These are phyloP conservation scores for Pulveroboletus sp. DNA, from an alignment of 768 basidiomycete genomes.

Conservation along the genomic window DNA sequence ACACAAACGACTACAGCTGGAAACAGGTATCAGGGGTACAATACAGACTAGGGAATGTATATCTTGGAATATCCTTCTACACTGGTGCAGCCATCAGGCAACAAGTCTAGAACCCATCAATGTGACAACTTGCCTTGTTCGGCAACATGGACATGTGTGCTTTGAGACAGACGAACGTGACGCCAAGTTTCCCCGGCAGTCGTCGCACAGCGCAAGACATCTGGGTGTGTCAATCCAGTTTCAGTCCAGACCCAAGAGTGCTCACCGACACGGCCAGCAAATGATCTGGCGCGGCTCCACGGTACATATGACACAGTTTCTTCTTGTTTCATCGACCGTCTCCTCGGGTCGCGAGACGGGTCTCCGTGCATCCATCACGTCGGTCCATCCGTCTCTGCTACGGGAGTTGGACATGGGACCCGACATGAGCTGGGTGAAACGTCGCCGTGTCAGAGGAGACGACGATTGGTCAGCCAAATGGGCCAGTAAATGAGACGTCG, in stretches of 20 bases:
- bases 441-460: constrained; percentile 49
- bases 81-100: constrained; percentile 14
- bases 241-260: neutral
- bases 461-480: constrained; percentile 46
- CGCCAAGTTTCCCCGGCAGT: constrained; percentile 52
- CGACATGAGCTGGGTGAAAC: constrained; percentile 39
- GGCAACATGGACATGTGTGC: constrained; percentile 53
- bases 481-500: constrained; percentile 50
- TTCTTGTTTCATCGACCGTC: constrained; percentile 22
- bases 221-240: constrained; percentile 23
- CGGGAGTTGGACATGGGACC: constrained; percentile 11
- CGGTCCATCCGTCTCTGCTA: constrained; percentile 26
- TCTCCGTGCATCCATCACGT: constrained; percentile 28
- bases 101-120: neutral
- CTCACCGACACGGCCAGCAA: constrained; percentile 83
- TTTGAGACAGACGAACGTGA: constrained; percentile 47
- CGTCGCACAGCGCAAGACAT: constrained; percentile 52
- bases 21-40: too few species aligned
- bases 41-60: constrained; percentile 27
- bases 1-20: neutral
- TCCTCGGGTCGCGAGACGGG: constrained; percentile 26
- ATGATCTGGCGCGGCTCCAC: constrained; percentile 67
- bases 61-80: constrained; percentile 37
- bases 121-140: constrained; percentile 38
- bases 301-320: constrained; percentile 70